phyloP scores from a whole-genome alignment of 495 filamentous ascomycete genomes.

The Tricharina praecox region DNA sequence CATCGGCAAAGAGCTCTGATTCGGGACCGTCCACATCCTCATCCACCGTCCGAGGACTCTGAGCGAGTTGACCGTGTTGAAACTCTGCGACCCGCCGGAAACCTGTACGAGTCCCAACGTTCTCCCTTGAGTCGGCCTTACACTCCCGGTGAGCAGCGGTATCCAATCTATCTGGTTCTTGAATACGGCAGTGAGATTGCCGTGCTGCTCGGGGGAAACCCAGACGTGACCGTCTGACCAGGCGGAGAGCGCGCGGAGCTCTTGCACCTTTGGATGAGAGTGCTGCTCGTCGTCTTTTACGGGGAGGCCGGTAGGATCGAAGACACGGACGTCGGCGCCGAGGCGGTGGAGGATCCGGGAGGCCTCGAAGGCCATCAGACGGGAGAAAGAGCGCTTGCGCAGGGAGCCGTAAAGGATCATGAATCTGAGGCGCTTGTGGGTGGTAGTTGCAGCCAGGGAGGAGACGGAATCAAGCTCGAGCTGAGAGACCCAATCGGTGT shows the following conservation, averaged over 20 bases:
- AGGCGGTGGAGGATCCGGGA: slow-evolving; percentile 47
- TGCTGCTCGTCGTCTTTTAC: slow-evolving; percentile 46
- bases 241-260: slow-evolving; percentile 42
- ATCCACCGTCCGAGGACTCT: slow-evolving; percentile 59
- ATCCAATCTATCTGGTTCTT: slow-evolving; percentile 70
- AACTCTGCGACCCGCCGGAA: slow-evolving; percentile 50
- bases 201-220: slow-evolving; percentile 56
- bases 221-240: slow-evolving; percentile 61
- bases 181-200: slow-evolving; percentile 54
- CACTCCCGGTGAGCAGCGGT: slow-evolving; percentile 42
- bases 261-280: slow-evolving; percentile 45
- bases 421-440: slow-evolving; percentile 38
- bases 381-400: slow-evolving; percentile 41
- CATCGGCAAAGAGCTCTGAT: slow-evolving; percentile 48
- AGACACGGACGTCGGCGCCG: slow-evolving; percentile 52
- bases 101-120: slow-evolving; percentile 51
- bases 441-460: slow-evolving; percentile 34
- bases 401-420: slow-evolving; percentile 50
- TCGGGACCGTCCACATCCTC: slow-evolving; percentile 60
- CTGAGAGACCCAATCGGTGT: slow-evolving; percentile 37
- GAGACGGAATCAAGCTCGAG: slow-evolving; percentile 42
- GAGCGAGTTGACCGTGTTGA: slow-evolving; percentile 58
- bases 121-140: slow-evolving; percentile 52
- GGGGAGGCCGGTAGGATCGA: slow-evolving; percentile 42
- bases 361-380: slow-evolving; percentile 44